A percentile compares a stretch with the other conserved stretches of the same genome.
Evolutionary conservation across 2,329 filamentous ascomycete species (phyloP).

Genomic region (Pseudogymnoascus sp.): DNA sequence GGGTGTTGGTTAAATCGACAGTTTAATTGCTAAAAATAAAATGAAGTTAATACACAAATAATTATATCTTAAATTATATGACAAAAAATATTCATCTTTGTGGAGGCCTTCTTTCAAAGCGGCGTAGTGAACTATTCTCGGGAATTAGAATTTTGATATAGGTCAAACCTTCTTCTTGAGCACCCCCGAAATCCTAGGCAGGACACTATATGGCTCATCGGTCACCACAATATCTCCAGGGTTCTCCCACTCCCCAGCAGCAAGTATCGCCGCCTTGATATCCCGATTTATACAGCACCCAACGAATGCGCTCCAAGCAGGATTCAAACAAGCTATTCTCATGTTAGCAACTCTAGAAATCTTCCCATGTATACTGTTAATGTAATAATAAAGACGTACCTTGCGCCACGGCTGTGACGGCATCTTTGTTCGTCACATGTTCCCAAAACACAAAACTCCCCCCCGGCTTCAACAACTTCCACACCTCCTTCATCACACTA

Average conservation of each 20-base stretch:
- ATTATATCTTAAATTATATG: neutral
- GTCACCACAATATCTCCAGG: conserved; percentile 24
- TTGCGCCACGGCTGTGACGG: conserved; percentile 26
- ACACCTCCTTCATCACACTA: conserved; percentile 28
- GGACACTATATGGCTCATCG: conserved; percentile 22
- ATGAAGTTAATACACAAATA: neutral
- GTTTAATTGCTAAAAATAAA: neutral
- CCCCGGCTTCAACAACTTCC: conserved; percentile 37
- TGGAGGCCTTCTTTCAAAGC: conserved; percentile 18
- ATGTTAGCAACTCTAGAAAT: conserved; percentile 12
- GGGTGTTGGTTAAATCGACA: neutral
- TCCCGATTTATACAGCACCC: conserved; percentile 27
- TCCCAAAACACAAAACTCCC: conserved; percentile 41
- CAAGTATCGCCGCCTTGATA: conserved; percentile 24
- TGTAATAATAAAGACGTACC: conserved; percentile 19
- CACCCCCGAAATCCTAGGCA: conserved; percentile 29
- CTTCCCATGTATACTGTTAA: neutral
- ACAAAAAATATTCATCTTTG: neutral
- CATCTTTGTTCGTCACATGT: conserved; percentile 28
- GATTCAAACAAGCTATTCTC: conserved; percentile 24
- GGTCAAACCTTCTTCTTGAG: conserved; percentile 25
- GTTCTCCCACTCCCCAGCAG: conserved; percentile 29
- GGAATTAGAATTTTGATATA: neutral
- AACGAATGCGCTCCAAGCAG: conserved; percentile 27
- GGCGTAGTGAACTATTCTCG: conserved; percentile 18